A percentile compares a stretch with the other conserved stretches of the same genome.
Evolutionary conservation across 1,284 basidiomycete genomes (phyloP).

Genomic region (Cutaneotrichosporon sp.): DNA sequence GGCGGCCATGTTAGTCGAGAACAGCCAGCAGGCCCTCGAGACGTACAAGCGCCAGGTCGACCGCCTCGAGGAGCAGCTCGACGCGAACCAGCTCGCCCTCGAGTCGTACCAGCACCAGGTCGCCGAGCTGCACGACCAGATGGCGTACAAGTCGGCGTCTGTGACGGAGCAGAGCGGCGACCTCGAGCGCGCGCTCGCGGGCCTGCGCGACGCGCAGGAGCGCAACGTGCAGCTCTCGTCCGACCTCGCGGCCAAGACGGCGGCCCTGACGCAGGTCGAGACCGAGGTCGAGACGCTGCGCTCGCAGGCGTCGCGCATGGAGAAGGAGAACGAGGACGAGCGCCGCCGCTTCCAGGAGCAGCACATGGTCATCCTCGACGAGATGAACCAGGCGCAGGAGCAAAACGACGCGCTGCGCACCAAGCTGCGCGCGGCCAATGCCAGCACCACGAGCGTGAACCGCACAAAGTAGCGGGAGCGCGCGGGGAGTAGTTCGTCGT

Average conservation of each 20-base stretch:
- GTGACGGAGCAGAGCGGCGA: background rate
- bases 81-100: constrained; percentile 61
- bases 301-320: constrained; percentile 30
- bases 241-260: constrained; percentile 69
- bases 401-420: constrained; percentile 48
- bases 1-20: constrained; percentile 82
- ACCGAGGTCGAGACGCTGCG: constrained; percentile 41
- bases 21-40: constrained; percentile 72
- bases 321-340: constrained; percentile 48
- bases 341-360: constrained; percentile 45
- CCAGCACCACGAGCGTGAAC: background rate
- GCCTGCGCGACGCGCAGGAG: constrained; percentile 62
- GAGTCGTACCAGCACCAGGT: constrained; percentile 74
- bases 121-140: background rate
- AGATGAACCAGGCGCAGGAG: constrained; percentile 53
- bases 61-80: constrained; percentile 46
- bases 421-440: constrained; percentile 33
- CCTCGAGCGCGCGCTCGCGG: constrained; percentile 57
- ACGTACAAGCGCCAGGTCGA: constrained; percentile 68
- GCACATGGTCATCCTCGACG: constrained; percentile 52
- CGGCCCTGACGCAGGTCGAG: constrained; percentile 62
- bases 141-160: background rate
- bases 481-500: background rate
- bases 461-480: background rate
- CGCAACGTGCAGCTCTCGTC: constrained; percentile 64